Conservation (phyloP, 345 rosid species). For the Zanthoxylum bungeanum region DNA sequence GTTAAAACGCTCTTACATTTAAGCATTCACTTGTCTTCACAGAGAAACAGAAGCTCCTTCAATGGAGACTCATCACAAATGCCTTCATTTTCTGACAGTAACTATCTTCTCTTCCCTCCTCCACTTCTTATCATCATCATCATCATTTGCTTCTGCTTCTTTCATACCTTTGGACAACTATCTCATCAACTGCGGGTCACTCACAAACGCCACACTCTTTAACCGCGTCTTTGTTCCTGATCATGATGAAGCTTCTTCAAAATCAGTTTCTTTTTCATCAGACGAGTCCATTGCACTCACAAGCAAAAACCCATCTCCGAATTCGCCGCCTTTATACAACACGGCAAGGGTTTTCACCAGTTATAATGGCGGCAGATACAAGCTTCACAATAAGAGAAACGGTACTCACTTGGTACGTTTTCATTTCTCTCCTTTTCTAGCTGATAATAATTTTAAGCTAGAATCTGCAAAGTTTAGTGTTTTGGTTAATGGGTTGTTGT, state of each 20-base stretch:
- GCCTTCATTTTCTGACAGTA: slow-evolving; percentile 28
- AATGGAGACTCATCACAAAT: slow-evolving; percentile 27
- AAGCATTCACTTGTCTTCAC: not conserved
- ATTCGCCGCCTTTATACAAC: slow-evolving; percentile 50
- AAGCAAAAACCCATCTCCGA: slow-evolving; percentile 50
- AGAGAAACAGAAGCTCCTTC: slow-evolving; percentile 6
- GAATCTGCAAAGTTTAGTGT: slow-evolving; percentile 54
- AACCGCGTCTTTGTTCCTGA: slow-evolving; percentile 66
- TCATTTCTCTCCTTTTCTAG: slow-evolving; percentile 82
- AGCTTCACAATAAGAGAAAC: slow-evolving; percentile 41
- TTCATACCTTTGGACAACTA: slow-evolving; percentile 72
- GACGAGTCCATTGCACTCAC: slow-evolving; percentile 48
- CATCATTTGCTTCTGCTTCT: no score
- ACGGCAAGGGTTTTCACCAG: slow-evolving; percentile 64
- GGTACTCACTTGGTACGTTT: slow-evolving; percentile 82
- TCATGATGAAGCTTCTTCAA: slow-evolving; percentile 44
- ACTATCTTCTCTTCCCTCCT: slow-evolving; percentile 21
- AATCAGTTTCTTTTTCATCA: slow-evolving; percentile 34
- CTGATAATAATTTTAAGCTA: slow-evolving; percentile 38
- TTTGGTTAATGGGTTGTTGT: slow-evolving; percentile 42
- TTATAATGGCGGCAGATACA: slow-evolving; percentile 42
- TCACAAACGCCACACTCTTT: slow-evolving; percentile 44
- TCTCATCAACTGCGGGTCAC: slow-evolving; percentile 78
- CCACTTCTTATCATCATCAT: slow-evolving; percentile 14
- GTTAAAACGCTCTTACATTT: not conserved